Conservation (phyloP, 2,329 filamentous ascomycete species). For the Xylariaceae sp. region DNA sequence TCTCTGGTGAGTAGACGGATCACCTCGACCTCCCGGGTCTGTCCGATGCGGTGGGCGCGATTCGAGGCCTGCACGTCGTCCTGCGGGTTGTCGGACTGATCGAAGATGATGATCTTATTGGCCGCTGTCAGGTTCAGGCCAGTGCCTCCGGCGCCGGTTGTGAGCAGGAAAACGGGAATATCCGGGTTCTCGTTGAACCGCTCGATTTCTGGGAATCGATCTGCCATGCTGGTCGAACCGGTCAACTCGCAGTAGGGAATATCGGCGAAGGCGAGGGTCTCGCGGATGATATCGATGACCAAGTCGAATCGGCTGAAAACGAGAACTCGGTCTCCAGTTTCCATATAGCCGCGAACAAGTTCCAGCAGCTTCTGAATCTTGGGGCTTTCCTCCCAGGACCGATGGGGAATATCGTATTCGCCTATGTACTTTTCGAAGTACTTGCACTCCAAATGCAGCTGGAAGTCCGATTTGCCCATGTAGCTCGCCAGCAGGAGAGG, state of each 20-base stretch:
- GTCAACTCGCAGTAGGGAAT: conserved; percentile 83
- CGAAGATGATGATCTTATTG: conserved; percentile 97
- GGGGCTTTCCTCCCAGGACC: conserved; percentile 60
- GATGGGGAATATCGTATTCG: conserved; percentile 48
- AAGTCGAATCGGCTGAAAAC: conserved; percentile 93
- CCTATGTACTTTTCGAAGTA: conserved; percentile 51
- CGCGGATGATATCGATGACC: conserved; percentile 83
- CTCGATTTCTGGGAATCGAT: conserved; percentile 84
- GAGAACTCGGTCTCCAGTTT: conserved; percentile 78
- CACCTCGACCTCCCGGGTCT: conserved; percentile 85
- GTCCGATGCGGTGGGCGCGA: conserved; percentile 88
- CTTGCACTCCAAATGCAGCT: conserved; percentile 60
- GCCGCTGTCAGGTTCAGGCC: conserved; percentile 94
- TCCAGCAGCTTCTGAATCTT: conserved; percentile 79
- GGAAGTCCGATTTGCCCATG: conserved; percentile 56
- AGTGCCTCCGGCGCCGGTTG: conserved; percentile 90
- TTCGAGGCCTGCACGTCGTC: conserved; percentile 99
- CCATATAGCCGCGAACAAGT: conserved; percentile 66
- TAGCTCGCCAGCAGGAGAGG: conserved; percentile 52
- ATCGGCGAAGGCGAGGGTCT: conserved; percentile 66
- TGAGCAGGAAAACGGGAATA: conserved; percentile 88
- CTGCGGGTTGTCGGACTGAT: conserved; percentile 95
- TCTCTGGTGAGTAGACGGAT: conserved; percentile 72
- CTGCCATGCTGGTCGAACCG: conserved; percentile 73
- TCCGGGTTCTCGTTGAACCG: conserved; percentile 69